Conservation (phyloP, 2,329 filamentous ascomycete species). For the Alternaria ventricosa region DNA sequence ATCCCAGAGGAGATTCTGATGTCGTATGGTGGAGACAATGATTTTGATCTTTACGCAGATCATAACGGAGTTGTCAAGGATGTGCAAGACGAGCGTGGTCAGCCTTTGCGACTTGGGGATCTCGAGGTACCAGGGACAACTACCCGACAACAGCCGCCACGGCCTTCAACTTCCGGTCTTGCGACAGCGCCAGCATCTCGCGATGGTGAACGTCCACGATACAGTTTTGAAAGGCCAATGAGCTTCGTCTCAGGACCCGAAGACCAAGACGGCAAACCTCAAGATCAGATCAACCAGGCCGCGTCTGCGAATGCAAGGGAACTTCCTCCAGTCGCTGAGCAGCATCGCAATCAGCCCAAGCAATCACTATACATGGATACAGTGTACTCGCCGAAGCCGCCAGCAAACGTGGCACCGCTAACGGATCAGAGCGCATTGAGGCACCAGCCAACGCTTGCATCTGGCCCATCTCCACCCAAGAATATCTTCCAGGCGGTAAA, state of each 20-base stretch:
- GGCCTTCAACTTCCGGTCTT: slow-evolving; percentile 5
- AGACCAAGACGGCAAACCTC: slow-evolving; percentile 43
- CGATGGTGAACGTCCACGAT: slow-evolving; percentile 31
- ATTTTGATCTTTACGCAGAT: slow-evolving; percentile 47
- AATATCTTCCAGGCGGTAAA: slow-evolving; percentile 1
- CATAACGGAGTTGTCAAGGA: slow-evolving; percentile 48
- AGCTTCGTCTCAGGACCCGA: slow-evolving; percentile 45
- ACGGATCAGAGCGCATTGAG: background rate
- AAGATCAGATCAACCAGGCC: slow-evolving; percentile 44
- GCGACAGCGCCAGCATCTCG: slow-evolving; percentile 10
- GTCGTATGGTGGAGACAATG: slow-evolving; percentile 28
- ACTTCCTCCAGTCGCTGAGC: slow-evolving; percentile 9
- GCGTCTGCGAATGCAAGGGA: slow-evolving; percentile 8
- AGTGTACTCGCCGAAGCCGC: slow-evolving; percentile 16
- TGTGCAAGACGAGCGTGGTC: slow-evolving; percentile 36
- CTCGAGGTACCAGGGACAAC: slow-evolving; percentile 5
- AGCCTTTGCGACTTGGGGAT: slow-evolving; percentile 33
- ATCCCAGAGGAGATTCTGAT: slow-evolving; percentile 32
- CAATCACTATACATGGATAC: slow-evolving; percentile 6
- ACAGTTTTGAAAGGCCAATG: slow-evolving; percentile 46
- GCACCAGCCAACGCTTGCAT: slow-evolving; percentile 1
- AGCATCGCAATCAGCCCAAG: slow-evolving; percentile 15
- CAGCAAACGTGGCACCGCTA: slow-evolving; percentile 9
- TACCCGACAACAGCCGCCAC: slow-evolving; percentile 10
- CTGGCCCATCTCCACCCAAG: slow-evolving; percentile 6